Conservation (phyloP, 2,329 filamentous ascomycete species). For the Escovopsis sp. region DNA sequence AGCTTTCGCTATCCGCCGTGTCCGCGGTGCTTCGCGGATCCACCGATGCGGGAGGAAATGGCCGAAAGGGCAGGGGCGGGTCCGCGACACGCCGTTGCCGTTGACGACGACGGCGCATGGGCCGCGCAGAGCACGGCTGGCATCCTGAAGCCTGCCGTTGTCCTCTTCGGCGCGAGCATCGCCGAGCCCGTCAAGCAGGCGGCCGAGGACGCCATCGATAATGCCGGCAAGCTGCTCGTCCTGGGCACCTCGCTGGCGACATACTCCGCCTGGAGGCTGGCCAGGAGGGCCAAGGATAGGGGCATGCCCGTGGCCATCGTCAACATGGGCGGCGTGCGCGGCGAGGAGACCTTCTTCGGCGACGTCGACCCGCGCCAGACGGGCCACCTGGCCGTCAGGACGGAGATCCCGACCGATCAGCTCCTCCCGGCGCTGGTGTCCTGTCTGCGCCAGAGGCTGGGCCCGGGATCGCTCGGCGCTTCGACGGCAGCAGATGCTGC, state of each 20-base stretch:
- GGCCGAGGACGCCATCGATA: conserved; percentile 68
- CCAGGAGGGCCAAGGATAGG: conserved; percentile 65
- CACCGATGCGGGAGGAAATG: too few relatives aligned
- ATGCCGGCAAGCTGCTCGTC: conserved; percentile 58
- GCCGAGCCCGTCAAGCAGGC: conserved; percentile 49
- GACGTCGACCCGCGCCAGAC: conserved; percentile 35
- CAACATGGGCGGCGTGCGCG: conserved; percentile 72
- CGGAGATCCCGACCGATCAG: conserved; percentile 41
- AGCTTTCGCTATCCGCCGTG: conserved; percentile 88
- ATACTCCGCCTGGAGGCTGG: conserved; percentile 85
- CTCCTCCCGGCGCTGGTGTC: conserved; percentile 42
- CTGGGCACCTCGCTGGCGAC: conserved; percentile 85
- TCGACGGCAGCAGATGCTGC: not conserved
- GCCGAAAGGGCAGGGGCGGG: too few relatives aligned
- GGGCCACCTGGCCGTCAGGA: conserved; percentile 37
- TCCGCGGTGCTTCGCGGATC: conserved; percentile 56
- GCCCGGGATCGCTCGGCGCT: not conserved
- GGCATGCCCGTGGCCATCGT: conserved; percentile 77
- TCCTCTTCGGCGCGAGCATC: conserved; percentile 95
- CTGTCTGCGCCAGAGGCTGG: conserved; percentile 24
- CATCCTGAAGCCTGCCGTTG: conserved; percentile 79
- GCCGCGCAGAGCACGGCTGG: conserved; percentile 49
- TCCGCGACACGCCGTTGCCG: conserved; percentile 41
- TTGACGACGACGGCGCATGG: conserved; percentile 74
- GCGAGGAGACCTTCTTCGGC: conserved; percentile 57